Conservation (phyloP, 140 eudicot genomes). For the Senecio squalidus region DNA sequence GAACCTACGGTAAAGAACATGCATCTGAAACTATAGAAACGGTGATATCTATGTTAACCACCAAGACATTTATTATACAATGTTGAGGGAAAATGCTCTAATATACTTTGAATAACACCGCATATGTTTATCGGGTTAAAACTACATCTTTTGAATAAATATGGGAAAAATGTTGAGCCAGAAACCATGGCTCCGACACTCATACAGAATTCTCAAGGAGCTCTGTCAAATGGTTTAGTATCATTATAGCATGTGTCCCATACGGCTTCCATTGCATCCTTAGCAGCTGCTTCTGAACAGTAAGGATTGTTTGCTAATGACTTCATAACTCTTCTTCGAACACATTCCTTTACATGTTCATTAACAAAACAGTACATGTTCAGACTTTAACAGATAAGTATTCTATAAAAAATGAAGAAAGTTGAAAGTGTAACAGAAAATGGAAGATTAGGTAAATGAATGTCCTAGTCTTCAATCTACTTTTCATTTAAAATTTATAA, state of each 20-base stretch:
- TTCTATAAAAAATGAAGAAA: background rate
- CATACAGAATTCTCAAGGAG: constrained; percentile 43
- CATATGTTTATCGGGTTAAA: background rate
- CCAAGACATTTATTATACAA: background rate
- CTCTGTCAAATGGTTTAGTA: constrained; percentile 93
- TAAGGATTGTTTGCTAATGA: constrained; percentile 59
- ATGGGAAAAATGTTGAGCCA: no score
- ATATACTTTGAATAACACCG: background rate
- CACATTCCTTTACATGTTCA: no score
- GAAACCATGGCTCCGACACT: no score
- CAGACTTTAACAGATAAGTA: background rate
- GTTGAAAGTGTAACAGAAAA: background rate
- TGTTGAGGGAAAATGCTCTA: background rate
- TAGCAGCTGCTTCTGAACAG: constrained; percentile 76
- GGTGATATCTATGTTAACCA: no score
- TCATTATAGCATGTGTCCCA: constrained; percentile 97
- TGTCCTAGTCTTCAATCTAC: background rate
- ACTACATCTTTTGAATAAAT: background rate
- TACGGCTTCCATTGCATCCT: constrained; percentile 94
- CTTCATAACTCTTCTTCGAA: constrained; percentile 85
- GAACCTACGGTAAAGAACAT: background rate
- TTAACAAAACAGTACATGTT: no score
- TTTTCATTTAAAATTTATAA: background rate
- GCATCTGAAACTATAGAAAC: background rate
- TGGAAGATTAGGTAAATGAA: background rate